Evolutionary conservation across 192 early-diverging fungal genomes (phyloP).

Genomic region (Coemansia sp.): DNA sequence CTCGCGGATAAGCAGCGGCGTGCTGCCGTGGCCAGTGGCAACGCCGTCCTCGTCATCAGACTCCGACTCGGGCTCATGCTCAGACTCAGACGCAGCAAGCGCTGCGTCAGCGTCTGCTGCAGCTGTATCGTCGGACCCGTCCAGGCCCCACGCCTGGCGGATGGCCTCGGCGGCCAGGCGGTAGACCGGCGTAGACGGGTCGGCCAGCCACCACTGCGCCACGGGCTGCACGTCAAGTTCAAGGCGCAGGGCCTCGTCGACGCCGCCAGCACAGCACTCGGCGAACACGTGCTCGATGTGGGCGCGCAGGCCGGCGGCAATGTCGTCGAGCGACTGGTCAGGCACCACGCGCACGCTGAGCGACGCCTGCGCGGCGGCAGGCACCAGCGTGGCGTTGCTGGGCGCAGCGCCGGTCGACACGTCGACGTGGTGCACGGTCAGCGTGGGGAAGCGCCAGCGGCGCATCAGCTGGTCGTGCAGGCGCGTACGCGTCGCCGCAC

Average conservation of each 20-base stretch:
- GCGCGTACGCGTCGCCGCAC: conserved; percentile 11
- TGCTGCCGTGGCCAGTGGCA: conserved; percentile 1
- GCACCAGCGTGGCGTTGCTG: conserved; percentile 66
- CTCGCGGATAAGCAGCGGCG: conserved; percentile 72
- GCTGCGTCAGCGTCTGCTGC: too few species aligned
- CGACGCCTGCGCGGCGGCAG: conserved; percentile 61
- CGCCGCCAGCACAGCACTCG: conserved; percentile 3
- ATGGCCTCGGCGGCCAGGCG: conserved; percentile 67
- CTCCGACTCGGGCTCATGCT: neutral
- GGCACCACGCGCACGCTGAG: conserved; percentile 77
- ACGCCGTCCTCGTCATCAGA: neutral
- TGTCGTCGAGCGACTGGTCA: conserved; percentile 65
- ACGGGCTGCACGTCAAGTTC: conserved; percentile 61
- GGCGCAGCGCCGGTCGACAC: conserved; percentile 62
- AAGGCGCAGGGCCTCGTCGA: conserved; percentile 16
- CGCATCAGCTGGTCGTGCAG: conserved; percentile 63
- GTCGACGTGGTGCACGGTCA: conserved; percentile 74
- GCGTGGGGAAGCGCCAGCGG: conserved; percentile 69
- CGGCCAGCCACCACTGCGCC: conserved; percentile 78
- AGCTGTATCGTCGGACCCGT: neutral
- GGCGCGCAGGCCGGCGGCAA: conserved; percentile 56
- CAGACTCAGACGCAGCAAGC: too few species aligned
- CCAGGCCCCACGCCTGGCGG: conserved; percentile 35
- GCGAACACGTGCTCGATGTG: conserved; percentile 57
- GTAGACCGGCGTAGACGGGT: conserved; percentile 62